Percentiles rank a stretch among this genome's conserved stretches.
These are phyloP conservation scores for Cordyceps tenuipes DNA, from an alignment of 2,329 filamentous ascomycete species.

Conservation along the genomic window DNA sequence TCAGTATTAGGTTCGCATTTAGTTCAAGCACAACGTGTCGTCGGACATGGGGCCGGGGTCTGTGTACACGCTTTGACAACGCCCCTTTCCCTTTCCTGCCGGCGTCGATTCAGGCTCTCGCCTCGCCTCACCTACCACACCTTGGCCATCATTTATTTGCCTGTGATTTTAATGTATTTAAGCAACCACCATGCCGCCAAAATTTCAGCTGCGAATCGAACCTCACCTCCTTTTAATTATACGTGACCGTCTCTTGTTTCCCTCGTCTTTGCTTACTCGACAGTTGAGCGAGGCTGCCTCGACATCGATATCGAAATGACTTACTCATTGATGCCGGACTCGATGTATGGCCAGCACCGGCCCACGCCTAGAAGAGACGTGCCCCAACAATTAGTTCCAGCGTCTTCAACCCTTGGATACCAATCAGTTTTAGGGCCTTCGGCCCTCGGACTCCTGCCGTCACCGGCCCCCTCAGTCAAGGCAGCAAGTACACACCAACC, in stretches of 20 bases:
- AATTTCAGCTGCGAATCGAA: neutral
- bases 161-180: neutral
- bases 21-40: too few species aligned
- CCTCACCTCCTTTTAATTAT: neutral
- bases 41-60: too few species aligned
- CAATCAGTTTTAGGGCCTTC: neutral
- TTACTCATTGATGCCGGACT: neutral
- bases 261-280: neutral
- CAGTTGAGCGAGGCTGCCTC: neutral
- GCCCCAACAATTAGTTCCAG: too few species aligned
- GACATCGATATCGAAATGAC: neutral
- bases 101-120: too few species aligned
- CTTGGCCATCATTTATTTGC: too few species aligned
- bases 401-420: too few species aligned
- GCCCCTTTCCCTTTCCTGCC: too few species aligned
- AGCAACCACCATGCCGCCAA: neutral
- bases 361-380: neutral
- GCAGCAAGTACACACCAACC: neutral
- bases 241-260: neutral
- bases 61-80: too few species aligned
- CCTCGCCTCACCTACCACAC: too few species aligned
- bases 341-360: neutral
- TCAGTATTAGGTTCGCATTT: too few species aligned
- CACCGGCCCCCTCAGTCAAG: neutral
- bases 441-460: neutral